A percentile compares a stretch with the other conserved stretches of the same genome.
Conservation (phyloP, 2,329 filamentous ascomycete species). For the Thelonectria blattea region DNA sequence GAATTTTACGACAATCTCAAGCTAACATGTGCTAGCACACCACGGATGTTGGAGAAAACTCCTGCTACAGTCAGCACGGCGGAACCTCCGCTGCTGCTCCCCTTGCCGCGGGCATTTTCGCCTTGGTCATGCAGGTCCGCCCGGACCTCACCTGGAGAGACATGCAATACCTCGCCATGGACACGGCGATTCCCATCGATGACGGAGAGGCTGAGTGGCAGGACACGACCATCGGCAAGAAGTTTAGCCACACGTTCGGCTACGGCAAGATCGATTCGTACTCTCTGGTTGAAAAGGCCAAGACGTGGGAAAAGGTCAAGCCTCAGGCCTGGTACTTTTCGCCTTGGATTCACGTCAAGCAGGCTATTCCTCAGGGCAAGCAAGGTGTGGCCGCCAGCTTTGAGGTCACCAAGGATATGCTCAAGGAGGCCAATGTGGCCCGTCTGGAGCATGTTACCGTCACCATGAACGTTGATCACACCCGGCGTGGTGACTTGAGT, state of each 20-base stretch:
- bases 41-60: conserved; percentile 86
- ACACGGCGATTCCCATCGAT: conserved; percentile 83
- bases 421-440: conserved; percentile 82
- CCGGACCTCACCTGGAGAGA: conserved; percentile 93
- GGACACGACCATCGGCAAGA: conserved; percentile 77
- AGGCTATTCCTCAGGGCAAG: conserved; percentile 83
- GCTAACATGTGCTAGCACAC: conserved; percentile 66
- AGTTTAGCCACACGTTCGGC: conserved; percentile 93
- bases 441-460: conserved; percentile 93
- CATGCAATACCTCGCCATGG: conserved; percentile 86
- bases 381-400: conserved; percentile 81
- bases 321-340: conserved; percentile 95
- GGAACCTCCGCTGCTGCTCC: conserved; percentile 96
- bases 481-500: conserved; percentile 85
- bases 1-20: not conserved
- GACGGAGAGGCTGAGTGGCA: conserved; percentile 77
- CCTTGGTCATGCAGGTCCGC: conserved; percentile 82
- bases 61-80: conserved; percentile 83
- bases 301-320: conserved; percentile 86
- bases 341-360: conserved; percentile 90
- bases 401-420: conserved; percentile 80
- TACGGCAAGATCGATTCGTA: conserved; percentile 96
- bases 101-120: conserved; percentile 89
- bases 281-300: conserved; percentile 82
- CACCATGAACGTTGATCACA: conserved; percentile 95